phyloP scores from a whole-genome alignment of 2,329 filamentous ascomycete species.

The Stachybotrys chartarum region DNA sequence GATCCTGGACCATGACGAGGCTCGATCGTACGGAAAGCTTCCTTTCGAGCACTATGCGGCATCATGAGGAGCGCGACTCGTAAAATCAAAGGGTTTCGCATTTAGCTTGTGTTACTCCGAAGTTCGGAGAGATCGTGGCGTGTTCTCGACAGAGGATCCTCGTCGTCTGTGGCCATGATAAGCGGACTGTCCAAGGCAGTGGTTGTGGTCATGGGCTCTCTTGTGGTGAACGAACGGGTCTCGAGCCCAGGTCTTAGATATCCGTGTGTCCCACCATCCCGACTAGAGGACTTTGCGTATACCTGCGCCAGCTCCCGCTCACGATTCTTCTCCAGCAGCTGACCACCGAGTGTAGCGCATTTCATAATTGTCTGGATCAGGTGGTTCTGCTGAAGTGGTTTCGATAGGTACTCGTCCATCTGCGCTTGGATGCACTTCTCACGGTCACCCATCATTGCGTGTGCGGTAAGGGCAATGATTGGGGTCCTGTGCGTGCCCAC shows the following conservation, averaged over 20 bases:
- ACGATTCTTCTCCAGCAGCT: constrained; percentile 69
- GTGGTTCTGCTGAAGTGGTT: constrained; percentile 92
- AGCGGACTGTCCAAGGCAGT: constrained; percentile 54
- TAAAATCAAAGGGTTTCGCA: neutral
- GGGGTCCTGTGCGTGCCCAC: constrained; percentile 77
- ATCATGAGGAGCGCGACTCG: neutral
- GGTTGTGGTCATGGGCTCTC: constrained; percentile 46
- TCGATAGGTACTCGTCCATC: constrained; percentile 98
- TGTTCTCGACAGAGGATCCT: constrained; percentile 44
- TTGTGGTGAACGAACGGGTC: constrained; percentile 61
- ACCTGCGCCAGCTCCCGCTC: constrained; percentile 49
- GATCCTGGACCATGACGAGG: neutral
- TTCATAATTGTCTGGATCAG: constrained; percentile 97
- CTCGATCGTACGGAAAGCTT: neutral
- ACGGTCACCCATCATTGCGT: constrained; percentile 96
- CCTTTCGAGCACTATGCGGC: neutral
- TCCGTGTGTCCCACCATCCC: constrained; percentile 27
- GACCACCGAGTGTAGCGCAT: constrained; percentile 84
- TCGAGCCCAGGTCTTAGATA: constrained; percentile 37
- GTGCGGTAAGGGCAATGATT: constrained; percentile 93
- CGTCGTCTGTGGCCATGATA: constrained; percentile 37
- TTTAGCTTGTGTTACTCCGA: constrained; percentile 30
- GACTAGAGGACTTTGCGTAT: constrained; percentile 37
- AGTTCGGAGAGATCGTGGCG: constrained; percentile 34
- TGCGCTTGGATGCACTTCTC: constrained; percentile 98